Evolutionary conservation across 352 stramenopile species (phyloP), one percentile per base, ranked within the genome.

Genomic region (Pilasporangium apinafurcum): DNA sequence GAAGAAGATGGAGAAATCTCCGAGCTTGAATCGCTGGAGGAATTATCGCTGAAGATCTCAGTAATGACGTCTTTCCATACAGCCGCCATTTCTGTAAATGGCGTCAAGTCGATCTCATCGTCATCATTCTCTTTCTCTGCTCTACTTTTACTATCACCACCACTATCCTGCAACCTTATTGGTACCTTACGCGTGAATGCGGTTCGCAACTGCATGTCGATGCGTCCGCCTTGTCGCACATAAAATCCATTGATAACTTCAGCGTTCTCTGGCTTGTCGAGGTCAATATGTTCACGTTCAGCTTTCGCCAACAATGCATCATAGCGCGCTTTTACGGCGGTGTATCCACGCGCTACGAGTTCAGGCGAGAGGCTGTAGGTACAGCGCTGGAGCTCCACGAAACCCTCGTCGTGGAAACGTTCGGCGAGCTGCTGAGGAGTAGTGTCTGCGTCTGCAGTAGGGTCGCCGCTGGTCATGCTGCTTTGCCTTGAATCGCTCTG

Each of bases 201-300:
- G 27, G 46, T 59, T 28, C 43, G 53, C 31, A 89, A 56, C 21
- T 85, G 68, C 68, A 86, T 84, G 56, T 89, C 77, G 28, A 86
- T 64, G 32, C 77, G 70, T 26, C 77, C 77, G 18, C 77, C 77
- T 37, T 85, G 47, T 3, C 77, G 73, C 29, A 84, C 68, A 57
- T 89, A 86, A 25, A 89, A 89, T 16, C 77, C 77, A 5, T 56
- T 35, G 37, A 89, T 62, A 24, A 56, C 53, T 40, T 89, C 77
- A 20, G 67, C 49, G 48, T 86, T 58, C 44, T 70, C 61, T 16
- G 44, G 34, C 14, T 48, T 47, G 27, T 46, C 51, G 24, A 81
- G 44, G 33, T 77, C 63, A 7, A 78, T 26, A 7, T 53, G 33
- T n/a, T 61, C 47, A 0, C 32, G 44, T 1, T 16, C 20, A 29